Evolutionary conservation across 164 flowering plant species (phyloP), one percentile per base, ranked within the genome.

Genomic region (Aristolochia californica): DNA sequence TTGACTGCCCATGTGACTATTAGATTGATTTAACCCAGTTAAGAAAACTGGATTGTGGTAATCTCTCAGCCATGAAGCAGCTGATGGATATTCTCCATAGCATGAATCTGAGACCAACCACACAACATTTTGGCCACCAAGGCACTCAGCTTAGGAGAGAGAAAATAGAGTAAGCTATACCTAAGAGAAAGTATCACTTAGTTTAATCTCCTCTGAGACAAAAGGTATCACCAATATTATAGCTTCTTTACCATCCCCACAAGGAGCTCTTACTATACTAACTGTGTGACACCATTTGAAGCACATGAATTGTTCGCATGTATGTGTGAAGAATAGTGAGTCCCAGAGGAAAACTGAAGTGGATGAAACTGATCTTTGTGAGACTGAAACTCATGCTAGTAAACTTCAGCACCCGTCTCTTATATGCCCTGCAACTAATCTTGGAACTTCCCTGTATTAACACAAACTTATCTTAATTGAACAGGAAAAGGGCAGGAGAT

Each of bases 181-280:
- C 96, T 51, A 53, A 4, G 95, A 85, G 45, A 82, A 54, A 62
- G 80, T 80, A 50, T 85, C 96, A 61, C 63, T 66, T 23, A 53
- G 49, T 49, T 73, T 66, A 61, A 73, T 68, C 21, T 74, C 73
- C 30, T 28, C 47, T 27, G 88, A 63, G 68, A 86, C 81, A 72
- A 85, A 94, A 51, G 97, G 97, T 7, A 95, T 84, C 55, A 88
- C 99, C 71, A 94, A 66, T 50, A 94, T 88, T 56, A 94, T 88
- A 54, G 97, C 82, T 78, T 94, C 99, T 66, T 94, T 94, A 56
- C 99, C 99, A 74, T 94, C 99, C 61, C 97, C 93, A 56, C 82
- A 85, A 7, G 96, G 88, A 64, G 99, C 99, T 78, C 99, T 81
- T 56, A 89, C 70, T 25, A 94, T 80, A 55, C 97, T 97, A 71